These are phyloP conservation scores for Nephromyces sp. DNA, from an alignment of 169 alveolate species.

Conservation along the genomic window DNA sequence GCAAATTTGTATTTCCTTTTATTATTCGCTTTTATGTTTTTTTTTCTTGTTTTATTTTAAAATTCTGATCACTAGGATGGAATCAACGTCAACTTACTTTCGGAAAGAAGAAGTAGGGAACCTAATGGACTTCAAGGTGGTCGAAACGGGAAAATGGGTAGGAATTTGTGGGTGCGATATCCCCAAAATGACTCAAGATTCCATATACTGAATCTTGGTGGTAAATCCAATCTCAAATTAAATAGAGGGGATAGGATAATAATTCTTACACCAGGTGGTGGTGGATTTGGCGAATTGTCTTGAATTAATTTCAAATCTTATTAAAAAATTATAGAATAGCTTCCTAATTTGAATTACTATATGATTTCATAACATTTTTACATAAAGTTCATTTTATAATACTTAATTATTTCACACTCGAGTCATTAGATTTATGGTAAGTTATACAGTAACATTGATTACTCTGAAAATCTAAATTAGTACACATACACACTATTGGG, in stretches of 20 bases:
- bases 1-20: neutral
- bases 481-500: too few relatives aligned
- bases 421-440: too few relatives aligned
- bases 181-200: conserved; percentile 10
- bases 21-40: neutral
- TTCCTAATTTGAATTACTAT: too few relatives aligned
- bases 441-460: too few relatives aligned
- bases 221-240: conserved; percentile 43
- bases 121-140: conserved; percentile 74
- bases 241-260: conserved; percentile 38
- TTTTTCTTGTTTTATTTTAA: neutral
- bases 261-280: conserved; percentile 73
- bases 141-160: conserved; percentile 52
- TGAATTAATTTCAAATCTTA: neutral
- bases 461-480: too few relatives aligned
- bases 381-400: too few relatives aligned
- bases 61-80: conserved; percentile 13
- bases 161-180: conserved; percentile 40
- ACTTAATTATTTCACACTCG: too few relatives aligned
- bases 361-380: too few relatives aligned
- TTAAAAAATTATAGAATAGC: too few relatives aligned
- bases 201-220: conserved; percentile 43
- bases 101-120: conserved; percentile 58
- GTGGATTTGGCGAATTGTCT: conserved; percentile 56
- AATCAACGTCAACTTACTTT: conserved; percentile 40